Evolutionary conservation across 768 basidiomycete genomes (phyloP), one percentile per base, ranked within the genome.

Genomic region (Russula sp.): DNA sequence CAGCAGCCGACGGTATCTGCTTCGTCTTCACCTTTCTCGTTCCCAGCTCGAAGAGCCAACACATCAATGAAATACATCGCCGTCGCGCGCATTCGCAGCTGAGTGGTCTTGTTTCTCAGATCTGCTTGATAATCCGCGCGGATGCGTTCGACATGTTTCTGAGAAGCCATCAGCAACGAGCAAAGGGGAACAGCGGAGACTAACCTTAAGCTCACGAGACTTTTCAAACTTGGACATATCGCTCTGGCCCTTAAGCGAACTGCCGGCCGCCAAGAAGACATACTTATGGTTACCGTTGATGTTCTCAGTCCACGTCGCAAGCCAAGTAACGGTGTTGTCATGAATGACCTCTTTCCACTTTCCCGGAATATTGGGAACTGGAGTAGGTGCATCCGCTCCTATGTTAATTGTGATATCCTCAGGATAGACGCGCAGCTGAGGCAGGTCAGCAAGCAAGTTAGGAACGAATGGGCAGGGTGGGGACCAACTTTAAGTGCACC

Each of bases 1-100:
- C 97, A 99, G 77, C 97, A 98, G 73, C 97, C 97, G 61, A 98
- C 94, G 0, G 97, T 99, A 74, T 99, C 97, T 1, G 97, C 97
- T 76, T 98, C 97, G 69, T 99, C 97, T 71, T 98, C 97, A 50
- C 96, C 97, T 76, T 99, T 99, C 79, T 99, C 97, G 76, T 98
- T 98, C 68, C 97, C 97, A 53, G 95, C 95, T 82, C 97, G 92
- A 74, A 99, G 89, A 40, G 97, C 97, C 40, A 98, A 83, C 72
- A 86, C 86, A 76, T 99, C 97, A 71, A 99, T 98, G 77, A 99
- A 93, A 75, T 99, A 99, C 88, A 99, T 91, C 18, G 97, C 91
- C 1, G 96, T 98, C n/a, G 97, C 97, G 28, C 96, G 88, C 76
- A 98, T 96, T 38, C 97, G 88, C 68, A 92, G 89, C 11, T 88